Percentiles rank a stretch among this genome's conserved stretches.
These are phyloP conservation scores for Suhomyces anneliseae DNA, from an alignment of 1,139 yeast genomes.

Conservation along the genomic window DNA sequence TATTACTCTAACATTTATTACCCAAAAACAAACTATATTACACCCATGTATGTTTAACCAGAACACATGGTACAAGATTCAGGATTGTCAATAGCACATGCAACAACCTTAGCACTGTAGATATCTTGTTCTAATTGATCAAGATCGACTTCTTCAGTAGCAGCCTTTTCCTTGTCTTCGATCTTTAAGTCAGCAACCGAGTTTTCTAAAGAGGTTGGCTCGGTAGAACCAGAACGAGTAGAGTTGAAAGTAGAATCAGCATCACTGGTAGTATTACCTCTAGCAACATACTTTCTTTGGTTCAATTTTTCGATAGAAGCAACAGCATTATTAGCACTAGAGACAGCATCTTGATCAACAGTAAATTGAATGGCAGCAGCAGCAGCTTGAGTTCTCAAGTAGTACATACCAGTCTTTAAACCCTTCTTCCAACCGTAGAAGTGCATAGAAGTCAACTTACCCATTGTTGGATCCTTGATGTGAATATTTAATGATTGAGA, in stretches of 20 bases:
- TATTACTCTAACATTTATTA: constrained; percentile 5
- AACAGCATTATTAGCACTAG: constrained; percentile 18
- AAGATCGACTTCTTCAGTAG: constrained; percentile 16
- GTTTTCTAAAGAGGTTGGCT: constrained; percentile 50
- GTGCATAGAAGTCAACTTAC: constrained; percentile 95
- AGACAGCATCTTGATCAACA: constrained; percentile 43
- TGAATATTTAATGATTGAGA: constrained; percentile 89
- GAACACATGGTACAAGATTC: constrained; percentile 99
- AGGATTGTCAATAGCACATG: constrained; percentile 95
- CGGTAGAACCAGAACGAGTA: constrained; percentile 41
- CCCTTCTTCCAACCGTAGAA: constrained; percentile 98
- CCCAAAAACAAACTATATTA: constrained; percentile 11
- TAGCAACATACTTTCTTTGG: constrained; percentile 52
- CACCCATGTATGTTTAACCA: constrained; percentile 50
- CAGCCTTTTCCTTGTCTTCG: constrained; percentile 16
- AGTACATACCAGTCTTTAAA: constrained; percentile 97
- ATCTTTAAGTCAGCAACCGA: constrained; percentile 48
- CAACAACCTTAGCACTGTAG: constrained; percentile 88
- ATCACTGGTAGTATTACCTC: constrained; percentile 30
- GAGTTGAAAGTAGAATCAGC: constrained; percentile 24
- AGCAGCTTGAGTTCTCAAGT: constrained; percentile 76
- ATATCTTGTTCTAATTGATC: constrained; percentile 57
- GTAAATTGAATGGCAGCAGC: constrained; percentile 63
- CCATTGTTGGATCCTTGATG: constrained; percentile 84
- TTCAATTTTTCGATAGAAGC: constrained; percentile 58